Base-by-base conservation (phyloP, 2,329 filamentous ascomycete species). In the Trichoderma harzianum region DNA sequence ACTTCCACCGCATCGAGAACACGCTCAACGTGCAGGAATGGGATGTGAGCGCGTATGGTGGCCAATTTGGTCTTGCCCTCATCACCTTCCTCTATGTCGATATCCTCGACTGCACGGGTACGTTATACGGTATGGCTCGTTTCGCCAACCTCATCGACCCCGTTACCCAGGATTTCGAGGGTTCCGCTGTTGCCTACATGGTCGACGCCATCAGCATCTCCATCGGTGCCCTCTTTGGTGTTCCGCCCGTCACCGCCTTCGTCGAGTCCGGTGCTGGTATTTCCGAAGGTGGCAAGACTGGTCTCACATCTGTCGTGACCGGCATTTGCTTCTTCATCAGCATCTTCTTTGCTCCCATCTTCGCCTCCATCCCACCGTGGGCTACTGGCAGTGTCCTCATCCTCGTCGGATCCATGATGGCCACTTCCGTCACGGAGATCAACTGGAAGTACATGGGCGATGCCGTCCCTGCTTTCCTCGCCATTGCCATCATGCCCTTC, bases 1-100 rank as follows among this genome's bases (percentile, higher is more conserved):
- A 91, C 28, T 96, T 97, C 84, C 93, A 95, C 78, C 87, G 89
- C 7, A 97, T 97, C 78, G 79, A 86, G 73, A 86, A 88, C 63
- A 90, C 88, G 5, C 86, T 97, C 16, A 87, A 86, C 39, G 93
- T 91, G 1, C 92, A 94, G 78, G 84, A 93, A 71, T 97, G 93
- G 91, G 84, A 92, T 76, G 84, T 97, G 28, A 83, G 86, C 8
- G 85, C 85, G 5, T 90, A 93, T 71, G 90, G 91, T 12, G 89
- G 89, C 4, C 91, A 96, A 78, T 97, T 97, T 77, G 92, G 91
- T 32, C 86, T 96, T 64, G 94, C 94, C 0, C 89, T 97, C 74
- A 91, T 97, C 80, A 97, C 94, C 3, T 97, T 97, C 83, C 86
- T 97, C 26, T 97, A 97, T 77, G 93, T 97, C 75, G 94, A 97